phyloP scores from a whole-genome alignment of 1,284 basidiomycete species.

The Melampsora americana region DNA sequence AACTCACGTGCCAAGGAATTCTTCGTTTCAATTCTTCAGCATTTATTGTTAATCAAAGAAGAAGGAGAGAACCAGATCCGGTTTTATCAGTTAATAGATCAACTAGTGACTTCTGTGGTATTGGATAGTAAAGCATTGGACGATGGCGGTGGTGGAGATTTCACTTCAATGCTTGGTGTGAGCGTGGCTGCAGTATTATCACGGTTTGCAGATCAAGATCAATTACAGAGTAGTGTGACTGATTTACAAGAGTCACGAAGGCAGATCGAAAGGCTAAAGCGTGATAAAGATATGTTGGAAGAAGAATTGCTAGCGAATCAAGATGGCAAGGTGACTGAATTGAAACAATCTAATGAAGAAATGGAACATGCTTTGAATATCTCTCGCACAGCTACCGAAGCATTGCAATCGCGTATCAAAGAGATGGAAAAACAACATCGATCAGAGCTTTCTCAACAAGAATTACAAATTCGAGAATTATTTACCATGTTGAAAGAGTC shows the following conservation, averaged over 20 bases:
- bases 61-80: conserved; percentile 67
- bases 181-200: conserved; percentile 85
- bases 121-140: conserved; percentile 72
- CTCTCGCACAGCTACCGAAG: conserved; percentile 71
- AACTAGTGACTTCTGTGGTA: conserved; percentile 86
- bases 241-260: conserved; percentile 70
- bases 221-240: conserved; percentile 72
- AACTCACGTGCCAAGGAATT: conserved; percentile 78
- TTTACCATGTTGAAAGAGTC: conserved; percentile 87
- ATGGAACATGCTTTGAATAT: conserved; percentile 75
- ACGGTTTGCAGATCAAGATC: conserved; percentile 86
- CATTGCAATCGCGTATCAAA: conserved; percentile 63
- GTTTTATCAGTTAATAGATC: conserved; percentile 89
- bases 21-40: conserved; percentile 86
- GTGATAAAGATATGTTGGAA: conserved; percentile 67
- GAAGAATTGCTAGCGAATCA: conserved; percentile 36
- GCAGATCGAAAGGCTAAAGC: conserved; percentile 64
- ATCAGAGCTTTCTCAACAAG: conserved; percentile 79
- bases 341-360: conserved; percentile 70
- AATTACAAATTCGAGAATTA: conserved; percentile 86
- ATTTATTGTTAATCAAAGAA: conserved; percentile 82
- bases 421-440: conserved; percentile 78
- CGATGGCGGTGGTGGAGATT: conserved; percentile 66
- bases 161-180: conserved; percentile 78
- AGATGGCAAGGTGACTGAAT: conserved; percentile 51